Percentiles rank a stretch among this genome's conserved stretches.
phyloP scores from a whole-genome alignment of 495 filamentous ascomycete genomes.

The Cenococcum geophilum region DNA sequence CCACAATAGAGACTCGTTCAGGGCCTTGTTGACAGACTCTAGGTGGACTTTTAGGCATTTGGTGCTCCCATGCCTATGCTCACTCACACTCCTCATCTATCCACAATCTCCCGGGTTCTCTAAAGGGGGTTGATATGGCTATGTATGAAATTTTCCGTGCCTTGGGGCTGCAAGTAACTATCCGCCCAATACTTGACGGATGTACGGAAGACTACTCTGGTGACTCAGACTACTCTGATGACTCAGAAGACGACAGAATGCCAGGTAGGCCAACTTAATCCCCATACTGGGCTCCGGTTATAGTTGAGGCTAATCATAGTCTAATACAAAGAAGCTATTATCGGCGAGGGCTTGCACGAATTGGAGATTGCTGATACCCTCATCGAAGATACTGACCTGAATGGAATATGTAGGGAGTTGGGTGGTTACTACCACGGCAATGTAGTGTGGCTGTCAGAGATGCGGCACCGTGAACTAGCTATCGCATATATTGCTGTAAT shows the following conservation, averaged over 20 bases:
- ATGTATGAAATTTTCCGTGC: conserved; percentile 17
- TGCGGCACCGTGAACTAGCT: background rate
- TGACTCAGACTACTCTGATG: background rate
- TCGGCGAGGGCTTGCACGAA: background rate
- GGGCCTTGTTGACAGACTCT: background rate
- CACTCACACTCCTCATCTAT: conserved; percentile 3
- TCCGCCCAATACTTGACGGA: conserved; percentile 7
- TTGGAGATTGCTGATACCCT: background rate
- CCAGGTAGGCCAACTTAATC: no score
- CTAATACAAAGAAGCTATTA: background rate
- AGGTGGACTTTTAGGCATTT: conserved; percentile 19
- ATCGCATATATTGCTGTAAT: conserved; percentile 12
- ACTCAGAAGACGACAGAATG: background rate
- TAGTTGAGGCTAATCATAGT: no score
- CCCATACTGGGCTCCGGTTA: no score
- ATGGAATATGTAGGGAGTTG: background rate
- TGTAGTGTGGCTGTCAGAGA: conserved; percentile 8
- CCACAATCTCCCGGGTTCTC: conserved; percentile 1
- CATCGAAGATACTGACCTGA: background rate
- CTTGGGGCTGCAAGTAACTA: conserved; percentile 7
- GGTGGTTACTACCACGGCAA: background rate
- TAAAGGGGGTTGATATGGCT: conserved; percentile 24
- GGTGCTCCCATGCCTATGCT: conserved; percentile 22
- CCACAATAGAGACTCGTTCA: no score
- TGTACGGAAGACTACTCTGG: background rate